phyloP scores from a whole-genome alignment of 2,329 filamentous ascomycete genomes.

The Fusarium concolor region DNA sequence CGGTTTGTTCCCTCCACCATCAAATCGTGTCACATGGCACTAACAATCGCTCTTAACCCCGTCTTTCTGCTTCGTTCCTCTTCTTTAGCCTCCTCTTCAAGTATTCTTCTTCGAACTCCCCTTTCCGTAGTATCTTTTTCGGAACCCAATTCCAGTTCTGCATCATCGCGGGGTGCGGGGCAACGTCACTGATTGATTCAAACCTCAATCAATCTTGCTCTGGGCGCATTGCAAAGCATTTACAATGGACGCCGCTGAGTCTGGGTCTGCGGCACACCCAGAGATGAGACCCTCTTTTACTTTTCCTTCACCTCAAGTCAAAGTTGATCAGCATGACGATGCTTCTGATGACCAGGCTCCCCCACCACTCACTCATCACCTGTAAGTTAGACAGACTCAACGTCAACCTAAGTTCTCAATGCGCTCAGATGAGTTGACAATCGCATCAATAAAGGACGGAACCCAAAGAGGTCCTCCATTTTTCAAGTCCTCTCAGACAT shows the following conservation, averaged over 20 bases:
- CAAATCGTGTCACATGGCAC: slow-evolving; percentile 10
- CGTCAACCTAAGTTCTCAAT: slow-evolving; percentile 36
- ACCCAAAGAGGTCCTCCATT: slow-evolving; percentile 54
- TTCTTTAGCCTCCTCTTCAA: background rate
- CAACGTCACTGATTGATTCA: slow-evolving; percentile 18
- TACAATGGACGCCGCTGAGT: slow-evolving; percentile 39
- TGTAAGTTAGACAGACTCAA: slow-evolving; percentile 53
- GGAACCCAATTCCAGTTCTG: background rate
- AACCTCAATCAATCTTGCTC: background rate
- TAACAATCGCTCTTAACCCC: background rate
- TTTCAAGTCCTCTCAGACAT: slow-evolving; percentile 67
- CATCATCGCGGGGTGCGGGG: slow-evolving; percentile 39
- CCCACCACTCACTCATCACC: slow-evolving; percentile 52
- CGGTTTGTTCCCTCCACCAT: slow-evolving; percentile 2
- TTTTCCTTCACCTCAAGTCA: slow-evolving; percentile 49
- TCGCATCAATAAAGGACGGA: slow-evolving; percentile 54
- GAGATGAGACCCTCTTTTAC: slow-evolving; percentile 40
- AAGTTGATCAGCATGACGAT: slow-evolving; percentile 47
- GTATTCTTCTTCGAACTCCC: background rate
- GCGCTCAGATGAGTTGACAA: slow-evolving; percentile 17
- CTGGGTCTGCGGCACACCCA: slow-evolving; percentile 6
- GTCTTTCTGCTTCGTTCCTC: background rate
- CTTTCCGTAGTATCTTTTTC: background rate
- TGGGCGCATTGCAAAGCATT: background rate
- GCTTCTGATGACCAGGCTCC: slow-evolving; percentile 43